These are phyloP conservation scores for Dactylis glomerata DNA, from an alignment of 176 grass and related monocot species.

Conservation along the genomic window DNA sequence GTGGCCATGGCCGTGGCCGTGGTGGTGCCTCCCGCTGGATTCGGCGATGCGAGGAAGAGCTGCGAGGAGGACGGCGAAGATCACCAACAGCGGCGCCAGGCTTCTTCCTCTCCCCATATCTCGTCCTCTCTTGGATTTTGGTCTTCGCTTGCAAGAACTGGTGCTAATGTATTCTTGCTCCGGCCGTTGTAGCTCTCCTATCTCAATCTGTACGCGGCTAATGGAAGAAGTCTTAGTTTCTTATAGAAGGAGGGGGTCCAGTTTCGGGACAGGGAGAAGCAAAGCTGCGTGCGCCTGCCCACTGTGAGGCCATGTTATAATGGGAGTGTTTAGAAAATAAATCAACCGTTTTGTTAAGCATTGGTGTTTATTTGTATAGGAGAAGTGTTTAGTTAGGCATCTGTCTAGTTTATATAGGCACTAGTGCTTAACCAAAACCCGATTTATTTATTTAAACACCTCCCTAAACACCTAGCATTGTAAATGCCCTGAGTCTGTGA, in stretches of 20 bases:
- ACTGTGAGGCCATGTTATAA: too few species aligned
- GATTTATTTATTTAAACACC: too few species aligned
- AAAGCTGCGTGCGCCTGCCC: too few species aligned
- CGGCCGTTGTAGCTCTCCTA: neutral
- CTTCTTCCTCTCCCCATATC: neutral
- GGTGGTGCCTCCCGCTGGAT: conserved; percentile 40
- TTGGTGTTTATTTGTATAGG: too few species aligned
- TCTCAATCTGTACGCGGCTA: conserved; percentile 44
- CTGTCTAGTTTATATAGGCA: too few species aligned
- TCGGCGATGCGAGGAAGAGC: neutral
- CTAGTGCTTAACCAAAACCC: too few species aligned
- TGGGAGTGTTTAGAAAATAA: too few species aligned
- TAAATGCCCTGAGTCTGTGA: too few species aligned
- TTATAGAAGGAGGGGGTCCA: conserved; percentile 7
- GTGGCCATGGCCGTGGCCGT: neutral
- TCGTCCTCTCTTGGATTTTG: neutral
- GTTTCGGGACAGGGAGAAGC: neutral
- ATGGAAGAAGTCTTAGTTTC: conserved; percentile 28
- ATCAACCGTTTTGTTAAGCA: too few species aligned
- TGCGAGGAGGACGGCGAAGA: conserved; percentile 2
- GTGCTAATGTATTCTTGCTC: neutral
- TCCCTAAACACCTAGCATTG: too few species aligned
- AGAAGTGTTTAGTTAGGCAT: too few species aligned
- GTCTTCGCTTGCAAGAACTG: neutral
- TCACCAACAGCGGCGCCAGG: conserved; percentile 1